Conservation (phyloP, 2,329 filamentous ascomycete species). For the Epichloe uncinata region DNA sequence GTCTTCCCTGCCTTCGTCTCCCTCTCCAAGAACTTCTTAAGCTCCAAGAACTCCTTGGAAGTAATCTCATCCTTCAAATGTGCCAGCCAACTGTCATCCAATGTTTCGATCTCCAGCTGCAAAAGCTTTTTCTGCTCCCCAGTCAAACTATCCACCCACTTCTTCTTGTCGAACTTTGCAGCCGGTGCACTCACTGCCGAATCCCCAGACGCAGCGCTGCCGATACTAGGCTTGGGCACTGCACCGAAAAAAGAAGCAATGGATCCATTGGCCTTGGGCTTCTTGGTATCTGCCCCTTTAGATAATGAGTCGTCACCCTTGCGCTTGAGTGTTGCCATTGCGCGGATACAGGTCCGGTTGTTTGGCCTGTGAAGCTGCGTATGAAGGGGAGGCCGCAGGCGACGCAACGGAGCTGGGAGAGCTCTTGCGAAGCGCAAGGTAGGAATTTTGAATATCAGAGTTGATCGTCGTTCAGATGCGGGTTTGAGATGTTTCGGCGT, state of each 20-base stretch:
- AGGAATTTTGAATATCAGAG: neutral
- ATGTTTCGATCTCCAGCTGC: constrained; percentile 78
- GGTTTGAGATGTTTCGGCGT: neutral
- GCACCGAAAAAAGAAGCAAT: constrained; percentile 84
- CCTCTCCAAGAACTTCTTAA: constrained; percentile 76
- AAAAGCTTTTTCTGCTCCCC: constrained; percentile 70
- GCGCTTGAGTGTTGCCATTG: constrained; percentile 50
- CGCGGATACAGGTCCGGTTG: constrained; percentile 4
- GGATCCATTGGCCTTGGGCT: constrained; percentile 58
- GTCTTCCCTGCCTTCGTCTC: constrained; percentile 63
- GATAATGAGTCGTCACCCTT: constrained; percentile 38
- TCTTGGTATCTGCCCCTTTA: constrained; percentile 45
- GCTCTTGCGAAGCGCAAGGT: neutral
- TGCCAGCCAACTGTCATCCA: constrained; percentile 84
- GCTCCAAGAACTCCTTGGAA: constrained; percentile 64
- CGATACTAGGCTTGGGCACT: constrained; percentile 37
- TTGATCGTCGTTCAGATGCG: neutral
- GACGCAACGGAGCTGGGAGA: neutral
- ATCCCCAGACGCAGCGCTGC: constrained; percentile 10
- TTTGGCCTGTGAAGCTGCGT: neutral
- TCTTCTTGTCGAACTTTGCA: constrained; percentile 69
- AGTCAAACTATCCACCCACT: constrained; percentile 72
- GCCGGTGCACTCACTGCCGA: constrained; percentile 19
- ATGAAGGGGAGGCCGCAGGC: neutral
- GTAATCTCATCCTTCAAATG: constrained; percentile 78